Percentiles rank a stretch among this genome's conserved stretches.
Evolutionary conservation across 805 yeast species (phyloP).

Genomic region (Cyberlindnera misumaiensis): DNA sequence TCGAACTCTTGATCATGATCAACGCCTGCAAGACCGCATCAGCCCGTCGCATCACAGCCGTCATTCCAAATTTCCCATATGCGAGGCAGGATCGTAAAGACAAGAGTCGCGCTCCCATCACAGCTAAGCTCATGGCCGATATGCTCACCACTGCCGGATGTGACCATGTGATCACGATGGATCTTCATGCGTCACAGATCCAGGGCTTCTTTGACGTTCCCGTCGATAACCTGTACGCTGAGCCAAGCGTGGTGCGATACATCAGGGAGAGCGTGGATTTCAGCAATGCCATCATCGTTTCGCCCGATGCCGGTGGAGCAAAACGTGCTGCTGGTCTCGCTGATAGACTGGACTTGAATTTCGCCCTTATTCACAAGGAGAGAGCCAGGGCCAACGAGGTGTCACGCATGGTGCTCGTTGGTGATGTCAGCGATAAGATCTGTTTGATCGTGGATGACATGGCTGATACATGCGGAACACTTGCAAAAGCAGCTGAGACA

Average conservation of each 20-base stretch:
- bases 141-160: constrained; percentile 80
- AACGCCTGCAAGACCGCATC: constrained; percentile 80
- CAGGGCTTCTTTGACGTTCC: constrained; percentile 83
- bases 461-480: constrained; percentile 88
- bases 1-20: constrained; percentile 71
- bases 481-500: constrained; percentile 77
- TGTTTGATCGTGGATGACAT: constrained; percentile 81
- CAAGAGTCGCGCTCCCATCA: constrained; percentile 78
- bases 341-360: constrained; percentile 69
- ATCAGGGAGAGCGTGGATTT: constrained; percentile 55
- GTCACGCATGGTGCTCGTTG: constrained; percentile 77
- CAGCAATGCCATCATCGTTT: constrained; percentile 63
- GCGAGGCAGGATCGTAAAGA: constrained; percentile 89
- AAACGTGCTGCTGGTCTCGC: constrained; percentile 84
- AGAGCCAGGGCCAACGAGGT: constrained; percentile 81
- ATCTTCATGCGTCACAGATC: constrained; percentile 81
- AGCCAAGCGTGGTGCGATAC: constrained; percentile 72
- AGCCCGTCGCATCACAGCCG: constrained; percentile 77
- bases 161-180: constrained; percentile 83
- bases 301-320: constrained; percentile 91
- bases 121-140: constrained; percentile 80
- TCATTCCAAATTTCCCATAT: constrained; percentile 76
- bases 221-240: constrained; percentile 79
- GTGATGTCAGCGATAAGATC: constrained; percentile 70
- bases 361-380: constrained; percentile 81